phyloP scores from a whole-genome alignment of 73 alveolate species.

The Uronychia setigera region DNA sequence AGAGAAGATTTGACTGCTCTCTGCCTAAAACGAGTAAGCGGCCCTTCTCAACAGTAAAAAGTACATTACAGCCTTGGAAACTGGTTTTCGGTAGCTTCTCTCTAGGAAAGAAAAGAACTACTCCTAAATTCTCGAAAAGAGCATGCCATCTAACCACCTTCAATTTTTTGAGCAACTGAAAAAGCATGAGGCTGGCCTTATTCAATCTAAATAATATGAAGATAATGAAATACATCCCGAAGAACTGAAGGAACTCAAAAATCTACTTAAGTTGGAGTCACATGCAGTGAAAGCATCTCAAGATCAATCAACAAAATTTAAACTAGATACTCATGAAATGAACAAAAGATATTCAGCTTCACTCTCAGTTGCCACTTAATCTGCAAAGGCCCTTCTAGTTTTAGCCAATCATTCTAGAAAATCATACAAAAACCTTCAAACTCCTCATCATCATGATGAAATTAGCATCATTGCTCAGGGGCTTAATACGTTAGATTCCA shows the following conservation, averaged over 20 bases:
- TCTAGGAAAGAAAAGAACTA: background rate
- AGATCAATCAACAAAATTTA: background rate
- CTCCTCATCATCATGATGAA: background rate
- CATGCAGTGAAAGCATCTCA: background rate
- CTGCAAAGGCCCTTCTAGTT: background rate
- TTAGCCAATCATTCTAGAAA: background rate
- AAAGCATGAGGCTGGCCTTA: no score
- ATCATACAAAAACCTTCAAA: background rate
- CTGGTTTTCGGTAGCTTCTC: background rate
- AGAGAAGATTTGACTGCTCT: background rate
- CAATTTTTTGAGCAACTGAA: no score
- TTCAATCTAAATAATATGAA: no score
- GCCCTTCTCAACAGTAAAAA: background rate
- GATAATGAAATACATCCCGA: no score
- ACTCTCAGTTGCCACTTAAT: background rate
- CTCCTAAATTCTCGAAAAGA: no score
- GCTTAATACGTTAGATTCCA: background rate
- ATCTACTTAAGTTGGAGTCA: background rate
- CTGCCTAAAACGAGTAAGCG: background rate
- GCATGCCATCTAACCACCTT: no score
- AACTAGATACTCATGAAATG: background rate
- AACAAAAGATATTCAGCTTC: background rate
- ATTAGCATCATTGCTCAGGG: background rate
- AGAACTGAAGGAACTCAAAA: background rate
- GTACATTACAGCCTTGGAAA: background rate